Evolutionary conservation across 2,329 filamentous ascomycete genomes (phyloP).

Genomic region (Sordariomycetes sp.): DNA sequence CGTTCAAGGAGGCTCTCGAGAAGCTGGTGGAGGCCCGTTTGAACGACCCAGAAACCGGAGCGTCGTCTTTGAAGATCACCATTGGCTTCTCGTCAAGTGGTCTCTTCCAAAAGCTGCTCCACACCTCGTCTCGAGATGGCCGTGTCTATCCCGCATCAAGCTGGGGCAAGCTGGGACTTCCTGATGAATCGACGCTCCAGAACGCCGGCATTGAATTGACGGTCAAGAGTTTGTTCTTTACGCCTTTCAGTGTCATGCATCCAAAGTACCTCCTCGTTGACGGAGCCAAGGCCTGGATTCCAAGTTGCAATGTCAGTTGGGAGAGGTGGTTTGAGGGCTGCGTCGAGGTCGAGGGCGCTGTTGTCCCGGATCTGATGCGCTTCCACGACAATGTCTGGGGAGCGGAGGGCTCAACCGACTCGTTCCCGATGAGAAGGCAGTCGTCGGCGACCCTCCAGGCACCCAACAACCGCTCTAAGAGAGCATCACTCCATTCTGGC

Average conservation of each 20-base stretch:
- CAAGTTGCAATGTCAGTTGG: constrained; percentile 80
- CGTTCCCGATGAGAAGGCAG: neutral
- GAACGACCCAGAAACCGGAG: constrained; percentile 9
- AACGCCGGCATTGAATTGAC: constrained; percentile 55
- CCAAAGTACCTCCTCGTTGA: constrained; percentile 76
- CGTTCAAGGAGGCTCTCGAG: constrained; percentile 47
- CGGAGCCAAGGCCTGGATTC: constrained; percentile 54
- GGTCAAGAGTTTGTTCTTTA: constrained; percentile 71
- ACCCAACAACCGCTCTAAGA: neutral
- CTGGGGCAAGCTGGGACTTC: constrained; percentile 61
- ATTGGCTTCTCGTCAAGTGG: constrained; percentile 72
- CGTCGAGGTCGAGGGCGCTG: constrained; percentile 53
- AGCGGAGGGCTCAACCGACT: neutral
- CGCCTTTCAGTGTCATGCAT: constrained; percentile 80
- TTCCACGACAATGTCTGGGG: constrained; percentile 68
- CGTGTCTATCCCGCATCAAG: constrained; percentile 47
- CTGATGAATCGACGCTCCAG: constrained; percentile 38
- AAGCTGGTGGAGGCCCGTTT: constrained; percentile 42
- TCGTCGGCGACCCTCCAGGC: neutral
- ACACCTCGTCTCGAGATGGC: constrained; percentile 55
- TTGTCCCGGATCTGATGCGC: constrained; percentile 50
- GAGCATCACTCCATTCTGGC: constrained; percentile 5
- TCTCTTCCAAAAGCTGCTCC: constrained; percentile 64
- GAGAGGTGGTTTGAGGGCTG: constrained; percentile 82
- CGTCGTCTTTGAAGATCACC: constrained; percentile 44